Conservation (phyloP, 1,284 basidiomycete species). For the Ceratobasidium sp. region DNA sequence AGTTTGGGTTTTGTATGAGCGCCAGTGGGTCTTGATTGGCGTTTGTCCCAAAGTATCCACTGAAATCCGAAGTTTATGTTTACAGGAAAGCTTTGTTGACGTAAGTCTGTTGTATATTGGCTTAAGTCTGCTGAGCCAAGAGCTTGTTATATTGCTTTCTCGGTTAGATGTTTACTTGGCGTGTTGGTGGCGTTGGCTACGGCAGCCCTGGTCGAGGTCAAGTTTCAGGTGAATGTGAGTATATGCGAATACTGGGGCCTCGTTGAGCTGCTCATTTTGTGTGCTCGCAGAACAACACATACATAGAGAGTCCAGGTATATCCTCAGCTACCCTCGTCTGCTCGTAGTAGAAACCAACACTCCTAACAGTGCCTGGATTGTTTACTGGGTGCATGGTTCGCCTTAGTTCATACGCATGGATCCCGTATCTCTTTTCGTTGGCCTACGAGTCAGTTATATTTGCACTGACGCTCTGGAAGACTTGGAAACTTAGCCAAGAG, state of each 20-base stretch:
- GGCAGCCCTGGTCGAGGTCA: not conserved
- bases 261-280: not conserved
- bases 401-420: conserved; percentile 6
- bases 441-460: conserved; percentile 8
- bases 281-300: not conserved
- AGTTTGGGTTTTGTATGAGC: conserved; percentile 8
- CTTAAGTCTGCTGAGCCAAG: not conserved
- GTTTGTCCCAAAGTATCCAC: not conserved
- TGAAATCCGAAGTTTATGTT: not conserved
- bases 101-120: not conserved
- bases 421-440: conserved; percentile 1
- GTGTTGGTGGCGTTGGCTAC: not conserved
- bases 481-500: not conserved
- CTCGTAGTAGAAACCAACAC: not conserved
- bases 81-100: too few species aligned
- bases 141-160: not conserved
- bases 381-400: conserved; percentile 5
- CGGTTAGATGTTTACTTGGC: not conserved
- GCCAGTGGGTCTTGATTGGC: not conserved
- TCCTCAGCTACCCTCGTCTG: too few species aligned
- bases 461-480: conserved; percentile 12
- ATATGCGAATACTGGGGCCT: not conserved
- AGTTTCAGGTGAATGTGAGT: conserved; percentile 12
- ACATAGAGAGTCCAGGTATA: not conserved
- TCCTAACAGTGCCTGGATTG: not conserved